A percentile compares a stretch with the other conserved stretches of the same genome.
These are phyloP conservation scores for Naganishia cerealis DNA, from an alignment of 1,284 basidiomycete species.

Conservation along the genomic window DNA sequence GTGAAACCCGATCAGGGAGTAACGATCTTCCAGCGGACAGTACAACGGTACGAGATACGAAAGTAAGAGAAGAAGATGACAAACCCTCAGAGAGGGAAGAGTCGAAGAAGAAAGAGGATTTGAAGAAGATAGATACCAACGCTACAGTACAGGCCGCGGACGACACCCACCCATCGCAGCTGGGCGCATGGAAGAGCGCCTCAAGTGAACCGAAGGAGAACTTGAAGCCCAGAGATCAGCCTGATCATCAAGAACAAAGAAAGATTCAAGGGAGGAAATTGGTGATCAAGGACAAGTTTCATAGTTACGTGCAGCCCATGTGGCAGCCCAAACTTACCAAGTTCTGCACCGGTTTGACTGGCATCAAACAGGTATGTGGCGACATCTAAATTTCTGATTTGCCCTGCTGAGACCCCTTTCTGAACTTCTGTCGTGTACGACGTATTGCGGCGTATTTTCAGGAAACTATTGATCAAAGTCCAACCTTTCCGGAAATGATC, in stretches of 20 bases:
- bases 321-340: constrained; percentile 77
- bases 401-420: not conserved
- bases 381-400: not conserved
- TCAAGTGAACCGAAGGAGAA: not conserved
- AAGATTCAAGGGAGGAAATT: constrained; percentile 50
- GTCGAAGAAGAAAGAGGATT: constrained; percentile 18
- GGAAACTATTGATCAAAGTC: constrained; percentile 76
- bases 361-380: constrained; percentile 76
- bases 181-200: not conserved
- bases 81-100: constrained; percentile 9
- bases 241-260: constrained; percentile 27
- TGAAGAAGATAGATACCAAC: constrained; percentile 7
- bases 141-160: constrained; percentile 33
- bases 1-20: not conserved
- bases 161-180: not conserved
- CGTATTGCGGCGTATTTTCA: constrained; percentile 48
- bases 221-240: constrained; percentile 3
- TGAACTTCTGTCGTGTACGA: not conserved
- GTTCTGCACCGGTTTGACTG: constrained; percentile 85
- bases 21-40: not conserved
- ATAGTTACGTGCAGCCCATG: constrained; percentile 80
- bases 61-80: not conserved
- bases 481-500: constrained; percentile 71
- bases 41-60: not conserved
- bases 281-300: constrained; percentile 74